Conservation (phyloP, 768 basidiomycete species). For the Leccinum subgranulosum region DNA sequence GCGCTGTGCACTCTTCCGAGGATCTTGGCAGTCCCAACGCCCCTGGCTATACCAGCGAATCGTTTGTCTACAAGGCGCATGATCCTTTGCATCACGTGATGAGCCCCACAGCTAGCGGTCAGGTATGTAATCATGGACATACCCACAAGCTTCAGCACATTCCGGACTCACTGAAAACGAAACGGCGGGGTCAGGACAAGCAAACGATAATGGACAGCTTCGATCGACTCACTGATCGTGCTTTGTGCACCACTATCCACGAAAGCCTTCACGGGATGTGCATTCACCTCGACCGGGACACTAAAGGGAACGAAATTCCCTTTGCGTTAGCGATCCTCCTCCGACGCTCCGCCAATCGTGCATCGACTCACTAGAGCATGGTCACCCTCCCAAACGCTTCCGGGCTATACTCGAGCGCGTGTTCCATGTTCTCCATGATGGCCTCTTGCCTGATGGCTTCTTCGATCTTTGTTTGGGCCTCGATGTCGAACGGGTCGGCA, state of each 20-base stretch:
- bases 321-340: constrained; percentile 11
- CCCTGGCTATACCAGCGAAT: constrained; percentile 85
- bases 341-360: not conserved
- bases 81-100: constrained; percentile 46
- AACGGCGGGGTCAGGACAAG: not conserved
- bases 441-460: constrained; percentile 89
- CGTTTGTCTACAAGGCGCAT: constrained; percentile 91
- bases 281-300: constrained; percentile 91
- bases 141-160: constrained; percentile 90
- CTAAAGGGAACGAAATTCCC: constrained; percentile 35
- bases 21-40: constrained; percentile 93
- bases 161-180: constrained; percentile 75
- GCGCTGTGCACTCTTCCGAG: constrained; percentile 93
- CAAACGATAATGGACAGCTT: not conserved
- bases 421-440: constrained; percentile 87
- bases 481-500: constrained; percentile 86
- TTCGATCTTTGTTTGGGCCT: constrained; percentile 91
- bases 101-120: not conserved
- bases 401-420: constrained; percentile 91
- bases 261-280: constrained; percentile 87
- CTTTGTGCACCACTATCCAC: constrained; percentile 97
- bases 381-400: constrained; percentile 92
- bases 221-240: constrained; percentile 76
- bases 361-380: constrained; percentile 88
- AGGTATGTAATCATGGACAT: constrained; percentile 24